phyloP scores from a whole-genome alignment of 2,329 filamentous ascomycete species.

The Escovopsis weberi region DNA sequence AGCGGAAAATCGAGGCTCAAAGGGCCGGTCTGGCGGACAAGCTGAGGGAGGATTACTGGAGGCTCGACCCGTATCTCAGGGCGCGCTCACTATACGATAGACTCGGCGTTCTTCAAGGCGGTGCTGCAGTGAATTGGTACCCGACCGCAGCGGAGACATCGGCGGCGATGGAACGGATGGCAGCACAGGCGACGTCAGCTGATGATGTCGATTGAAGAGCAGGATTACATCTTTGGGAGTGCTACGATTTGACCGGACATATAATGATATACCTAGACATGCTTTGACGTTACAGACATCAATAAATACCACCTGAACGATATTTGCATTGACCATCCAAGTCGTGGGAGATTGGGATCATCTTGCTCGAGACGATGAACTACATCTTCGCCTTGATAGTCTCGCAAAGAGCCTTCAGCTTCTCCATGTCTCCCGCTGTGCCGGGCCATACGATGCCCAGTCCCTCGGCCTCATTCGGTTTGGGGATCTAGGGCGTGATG shows the following conservation, averaged over 20 bases:
- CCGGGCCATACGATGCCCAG: conserved; percentile 69
- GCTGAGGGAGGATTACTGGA: conserved; percentile 71
- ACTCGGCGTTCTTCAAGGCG: conserved; percentile 51
- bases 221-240: not conserved
- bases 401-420: conserved; percentile 63
- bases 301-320: too few relatives aligned
- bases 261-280: conserved; percentile 1
- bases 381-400: conserved; percentile 87
- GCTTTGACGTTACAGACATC: not conserved
- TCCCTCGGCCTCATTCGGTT: conserved; percentile 73
- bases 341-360: too few relatives aligned
- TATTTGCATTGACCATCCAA: too few relatives aligned
- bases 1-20: conserved; percentile 36
- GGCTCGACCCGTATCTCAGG: conserved; percentile 72
- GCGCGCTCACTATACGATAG: conserved; percentile 79
- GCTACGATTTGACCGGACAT: not conserved
- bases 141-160: not conserved
- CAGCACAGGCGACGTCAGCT: conserved; percentile 1
- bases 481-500: conserved; percentile 57
- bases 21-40: conserved; percentile 47
- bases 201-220: conserved; percentile 5
- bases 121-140: conserved; percentile 44
- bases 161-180: not conserved
- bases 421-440: conserved; percentile 62
- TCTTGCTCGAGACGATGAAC: conserved; percentile 3